Conservation (phyloP, 2,329 filamentous ascomycete genomes). For the Biscogniauxia sp. region DNA sequence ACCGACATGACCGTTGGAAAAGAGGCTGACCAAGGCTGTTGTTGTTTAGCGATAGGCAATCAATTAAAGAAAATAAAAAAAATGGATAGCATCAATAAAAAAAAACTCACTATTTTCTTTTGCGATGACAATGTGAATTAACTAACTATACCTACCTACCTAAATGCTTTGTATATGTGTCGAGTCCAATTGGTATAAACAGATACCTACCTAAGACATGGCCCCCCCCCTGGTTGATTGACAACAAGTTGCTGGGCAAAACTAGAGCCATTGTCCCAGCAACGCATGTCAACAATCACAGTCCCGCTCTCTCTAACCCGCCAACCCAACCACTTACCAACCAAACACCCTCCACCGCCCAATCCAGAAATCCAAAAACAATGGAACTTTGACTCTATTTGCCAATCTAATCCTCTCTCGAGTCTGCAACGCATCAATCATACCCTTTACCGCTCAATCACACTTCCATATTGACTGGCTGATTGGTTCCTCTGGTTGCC, state of each 20-base stretch:
- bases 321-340: conserved; percentile 4
- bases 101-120: too few species aligned
- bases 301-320: conserved; percentile 9
- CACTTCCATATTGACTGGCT: background rate
- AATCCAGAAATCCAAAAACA: conserved; percentile 9
- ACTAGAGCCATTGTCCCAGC: conserved; percentile 17
- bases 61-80: background rate
- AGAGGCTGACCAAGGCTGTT: background rate
- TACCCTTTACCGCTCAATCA: background rate
- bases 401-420: background rate
- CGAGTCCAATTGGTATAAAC: too few species aligned
- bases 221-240: too few species aligned
- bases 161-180: too few species aligned
- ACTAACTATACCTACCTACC: too few species aligned
- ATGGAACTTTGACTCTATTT: conserved; percentile 4
- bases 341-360: conserved; percentile 2
- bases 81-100: background rate
- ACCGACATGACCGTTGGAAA: background rate
- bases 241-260: too few species aligned
- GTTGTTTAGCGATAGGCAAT: background rate
- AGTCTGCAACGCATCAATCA: conserved; percentile 1
- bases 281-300: conserved; percentile 27
- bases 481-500: background rate
- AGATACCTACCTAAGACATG: too few species aligned
- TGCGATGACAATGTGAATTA: too few species aligned